These are phyloP conservation scores for Basipetospora chlamydospora DNA, from an alignment of 2,329 filamentous ascomycete species.

Conservation along the genomic window DNA sequence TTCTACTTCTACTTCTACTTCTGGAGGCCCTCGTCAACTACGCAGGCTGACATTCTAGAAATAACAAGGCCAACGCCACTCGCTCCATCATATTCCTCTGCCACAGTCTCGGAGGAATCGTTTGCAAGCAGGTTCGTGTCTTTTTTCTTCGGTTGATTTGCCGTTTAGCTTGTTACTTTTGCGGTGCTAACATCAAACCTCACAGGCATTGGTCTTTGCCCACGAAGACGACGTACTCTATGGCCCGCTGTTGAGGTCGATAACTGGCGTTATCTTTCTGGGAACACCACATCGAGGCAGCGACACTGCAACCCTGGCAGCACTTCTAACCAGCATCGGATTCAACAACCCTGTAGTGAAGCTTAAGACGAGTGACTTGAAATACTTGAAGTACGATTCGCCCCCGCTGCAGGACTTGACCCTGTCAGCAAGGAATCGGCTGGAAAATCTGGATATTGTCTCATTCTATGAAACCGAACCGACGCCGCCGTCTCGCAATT, in stretches of 20 bases:
- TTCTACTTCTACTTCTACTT: too few relatives aligned
- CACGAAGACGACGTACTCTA: conserved; percentile 9
- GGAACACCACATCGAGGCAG: conserved; percentile 19
- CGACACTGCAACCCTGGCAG: conserved; percentile 10
- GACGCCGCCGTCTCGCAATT: conserved; percentile 6
- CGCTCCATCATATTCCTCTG: conserved; percentile 14
- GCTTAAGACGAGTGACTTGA: conserved; percentile 13
- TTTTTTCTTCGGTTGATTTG: background rate
- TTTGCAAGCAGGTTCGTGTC: conserved; percentile 17
- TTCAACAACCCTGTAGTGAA: conserved; percentile 5
- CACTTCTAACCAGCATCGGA: conserved; percentile 11
- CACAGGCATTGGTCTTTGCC: conserved; percentile 12
- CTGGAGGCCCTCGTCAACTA: too few relatives aligned
- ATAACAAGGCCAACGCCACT: too few relatives aligned
- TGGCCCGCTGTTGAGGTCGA: conserved; percentile 8
- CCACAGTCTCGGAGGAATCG: conserved; percentile 16
- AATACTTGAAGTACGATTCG: conserved; percentile 9
- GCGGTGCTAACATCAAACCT: background rate
- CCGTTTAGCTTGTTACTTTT: background rate
- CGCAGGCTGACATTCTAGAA: too few relatives aligned
- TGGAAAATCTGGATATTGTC: conserved; percentile 9
- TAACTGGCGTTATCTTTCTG: conserved; percentile 15
- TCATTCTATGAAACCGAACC: conserved; percentile 11
- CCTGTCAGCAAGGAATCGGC: conserved; percentile 9
- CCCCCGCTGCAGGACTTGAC: conserved; percentile 9